Conservation (phyloP, 2,329 filamentous ascomycete genomes). For the Botryotinia calthae region DNA sequence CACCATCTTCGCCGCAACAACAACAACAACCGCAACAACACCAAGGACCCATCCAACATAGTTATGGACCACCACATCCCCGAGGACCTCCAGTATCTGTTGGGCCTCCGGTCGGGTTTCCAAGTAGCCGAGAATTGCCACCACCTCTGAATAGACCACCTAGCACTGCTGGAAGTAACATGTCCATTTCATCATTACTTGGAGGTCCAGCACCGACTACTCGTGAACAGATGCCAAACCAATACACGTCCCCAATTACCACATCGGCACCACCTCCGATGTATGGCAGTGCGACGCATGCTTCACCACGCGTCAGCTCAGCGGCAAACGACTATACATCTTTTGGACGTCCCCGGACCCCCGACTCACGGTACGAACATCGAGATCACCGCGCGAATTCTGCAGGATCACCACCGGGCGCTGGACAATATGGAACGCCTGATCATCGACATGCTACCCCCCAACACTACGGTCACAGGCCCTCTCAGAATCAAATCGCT, state of each 20-base stretch:
- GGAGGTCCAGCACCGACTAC: slow-evolving; percentile 51
- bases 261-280: slow-evolving; percentile 40
- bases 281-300: slow-evolving; percentile 42
- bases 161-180: slow-evolving; percentile 52
- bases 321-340: slow-evolving; percentile 58
- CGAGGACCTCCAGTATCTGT: slow-evolving; percentile 45
- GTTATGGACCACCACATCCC: slow-evolving; percentile 38
- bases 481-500: slow-evolving; percentile 25
- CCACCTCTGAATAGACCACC: slow-evolving; percentile 51
- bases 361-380: slow-evolving; percentile 61
- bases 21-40: slow-evolving; percentile 37
- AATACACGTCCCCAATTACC: slow-evolving; percentile 47
- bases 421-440: slow-evolving; percentile 50
- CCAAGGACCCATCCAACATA: slow-evolving; percentile 35
- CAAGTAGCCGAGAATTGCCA: slow-evolving; percentile 54
- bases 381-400: slow-evolving; percentile 42
- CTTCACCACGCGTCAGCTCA: slow-evolving; percentile 39
- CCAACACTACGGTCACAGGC: slow-evolving; percentile 52
- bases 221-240: slow-evolving; percentile 46
- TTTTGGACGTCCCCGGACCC: slow-evolving; percentile 68
- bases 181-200: slow-evolving; percentile 73
- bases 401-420: slow-evolving; percentile 42
- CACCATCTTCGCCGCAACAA: slow-evolving; percentile 49
- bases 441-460: slow-evolving; percentile 58
- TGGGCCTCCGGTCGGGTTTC: slow-evolving; percentile 44